Conservation (phyloP, 352 stramenopile species). For the Bremia lactucae region DNA sequence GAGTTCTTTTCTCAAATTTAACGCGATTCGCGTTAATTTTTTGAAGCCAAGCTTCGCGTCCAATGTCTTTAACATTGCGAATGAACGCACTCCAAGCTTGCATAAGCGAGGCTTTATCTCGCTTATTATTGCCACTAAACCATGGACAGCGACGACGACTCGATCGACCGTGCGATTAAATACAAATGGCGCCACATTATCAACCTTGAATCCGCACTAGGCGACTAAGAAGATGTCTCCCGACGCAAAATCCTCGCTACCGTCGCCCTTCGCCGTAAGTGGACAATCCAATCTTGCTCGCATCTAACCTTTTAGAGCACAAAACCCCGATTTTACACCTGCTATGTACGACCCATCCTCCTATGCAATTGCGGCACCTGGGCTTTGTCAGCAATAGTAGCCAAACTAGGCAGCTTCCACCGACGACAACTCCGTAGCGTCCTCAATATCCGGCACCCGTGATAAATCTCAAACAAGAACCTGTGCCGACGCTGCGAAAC, state of each 20-base stretch:
- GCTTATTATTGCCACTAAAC: too few species aligned
- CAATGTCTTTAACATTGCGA: too few species aligned
- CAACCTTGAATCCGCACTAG: slow-evolving; percentile 1
- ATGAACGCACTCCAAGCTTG: too few species aligned
- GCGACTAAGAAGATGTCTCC: neutral
- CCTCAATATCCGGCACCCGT: neutral
- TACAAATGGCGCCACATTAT: neutral
- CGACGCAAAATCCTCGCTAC: neutral
- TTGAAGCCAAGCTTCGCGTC: too few species aligned
- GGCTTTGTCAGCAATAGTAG: neutral
- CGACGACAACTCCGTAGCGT: neutral
- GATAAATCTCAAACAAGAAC: neutral
- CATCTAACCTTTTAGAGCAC: neutral
- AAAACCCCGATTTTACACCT: neutral
- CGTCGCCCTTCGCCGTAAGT: neutral
- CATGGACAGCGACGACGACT: too few species aligned
- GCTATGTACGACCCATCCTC: neutral
- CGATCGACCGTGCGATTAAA: neutral
- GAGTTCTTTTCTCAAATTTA: too few species aligned
- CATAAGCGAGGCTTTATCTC: too few species aligned
- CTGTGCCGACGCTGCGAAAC: slow-evolving; percentile 4
- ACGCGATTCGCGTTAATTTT: too few species aligned
- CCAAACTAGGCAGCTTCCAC: neutral
- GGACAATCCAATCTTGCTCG: neutral
- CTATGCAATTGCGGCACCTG: neutral